Percentiles rank a stretch among this genome's conserved stretches.
Evolutionary conservation across 345 rosid genomes (phyloP).

Genomic region (Brassica cretica): DNA sequence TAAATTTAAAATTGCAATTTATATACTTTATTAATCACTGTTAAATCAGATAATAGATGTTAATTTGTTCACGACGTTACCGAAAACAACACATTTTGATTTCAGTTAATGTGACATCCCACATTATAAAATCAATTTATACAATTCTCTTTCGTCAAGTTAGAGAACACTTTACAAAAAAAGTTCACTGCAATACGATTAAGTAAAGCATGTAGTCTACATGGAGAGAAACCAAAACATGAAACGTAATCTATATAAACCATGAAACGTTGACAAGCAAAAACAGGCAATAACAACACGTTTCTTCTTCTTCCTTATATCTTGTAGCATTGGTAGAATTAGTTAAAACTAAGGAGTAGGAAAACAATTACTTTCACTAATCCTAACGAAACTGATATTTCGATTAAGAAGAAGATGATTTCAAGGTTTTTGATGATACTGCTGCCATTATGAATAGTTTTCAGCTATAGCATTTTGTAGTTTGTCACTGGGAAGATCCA

Average conservation of each 20-base stretch:
- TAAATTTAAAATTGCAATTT: neutral
- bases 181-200: neutral
- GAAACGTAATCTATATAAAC: slow-evolving; percentile 2
- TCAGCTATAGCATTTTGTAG: neutral
- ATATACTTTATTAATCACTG: neutral
- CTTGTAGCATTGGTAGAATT: slow-evolving; percentile 6
- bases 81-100: neutral
- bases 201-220: neutral
- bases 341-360: neutral
- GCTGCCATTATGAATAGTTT: slow-evolving; percentile 16
- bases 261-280: neutral
- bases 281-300: slow-evolving; percentile 17
- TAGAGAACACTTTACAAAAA: neutral
- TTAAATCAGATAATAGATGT: neutral
- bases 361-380: slow-evolving; percentile 26
- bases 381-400: slow-evolving; percentile 23
- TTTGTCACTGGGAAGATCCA: slow-evolving; percentile 67
- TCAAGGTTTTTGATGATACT: neutral
- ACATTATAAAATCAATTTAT: neutral
- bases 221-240: neutral
- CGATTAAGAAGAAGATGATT: slow-evolving; percentile 12
- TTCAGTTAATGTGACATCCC: neutral
- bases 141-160: slow-evolving; percentile 10
- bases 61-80: neutral
- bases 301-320: neutral